Conservation (phyloP, 176 grass and related monocot species). For the Saccharum officinarum region DNA sequence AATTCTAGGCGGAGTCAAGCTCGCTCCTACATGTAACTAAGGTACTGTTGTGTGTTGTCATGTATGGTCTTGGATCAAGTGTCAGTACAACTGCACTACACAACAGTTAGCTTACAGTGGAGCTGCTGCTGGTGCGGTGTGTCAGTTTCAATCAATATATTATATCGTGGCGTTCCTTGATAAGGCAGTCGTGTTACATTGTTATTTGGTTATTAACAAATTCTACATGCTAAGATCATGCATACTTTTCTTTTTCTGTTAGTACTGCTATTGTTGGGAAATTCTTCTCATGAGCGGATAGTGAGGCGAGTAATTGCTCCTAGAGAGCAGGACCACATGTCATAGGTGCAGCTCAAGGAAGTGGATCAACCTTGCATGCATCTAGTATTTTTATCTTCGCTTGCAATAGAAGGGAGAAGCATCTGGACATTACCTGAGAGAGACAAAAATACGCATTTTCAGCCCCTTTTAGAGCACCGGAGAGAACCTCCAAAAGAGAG, state of each 20-base stretch:
- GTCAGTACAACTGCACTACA: background rate
- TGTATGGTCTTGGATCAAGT: background rate
- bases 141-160: constrained; percentile 5
- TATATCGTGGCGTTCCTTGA: background rate
- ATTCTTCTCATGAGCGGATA: background rate
- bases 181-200: background rate
- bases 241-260: background rate
- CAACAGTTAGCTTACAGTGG: background rate
- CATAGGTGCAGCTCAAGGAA: too few relatives aligned
- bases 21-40: background rate
- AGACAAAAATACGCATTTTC: too few relatives aligned
- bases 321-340: too few relatives aligned
- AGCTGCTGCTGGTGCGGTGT: background rate
- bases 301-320: background rate
- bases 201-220: background rate
- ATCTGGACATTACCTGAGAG: too few relatives aligned
- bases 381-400: too few relatives aligned
- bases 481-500: too few relatives aligned
- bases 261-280: background rate
- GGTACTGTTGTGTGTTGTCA: background rate
- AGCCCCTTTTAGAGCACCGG: too few relatives aligned
- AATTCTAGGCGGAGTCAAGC: background rate
- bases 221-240: background rate
- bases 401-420: too few relatives aligned
- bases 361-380: too few relatives aligned